Base-by-base conservation (phyloP, 306 rosid species). In the Herpetospermum pedunculosum region DNA sequence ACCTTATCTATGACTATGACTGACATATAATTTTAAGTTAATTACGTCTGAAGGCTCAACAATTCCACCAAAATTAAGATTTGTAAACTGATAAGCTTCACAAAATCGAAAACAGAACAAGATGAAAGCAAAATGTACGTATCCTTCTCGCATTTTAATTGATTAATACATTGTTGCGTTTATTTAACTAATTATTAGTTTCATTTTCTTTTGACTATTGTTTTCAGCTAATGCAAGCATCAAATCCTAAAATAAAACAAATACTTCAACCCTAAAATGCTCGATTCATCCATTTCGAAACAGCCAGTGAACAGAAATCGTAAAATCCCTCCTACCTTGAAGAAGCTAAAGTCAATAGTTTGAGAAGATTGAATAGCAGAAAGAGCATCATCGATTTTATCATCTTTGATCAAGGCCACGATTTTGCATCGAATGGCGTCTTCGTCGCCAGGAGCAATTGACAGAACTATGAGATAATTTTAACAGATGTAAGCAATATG, bases 361-460 rank as follows among this genome's bases (percentile, higher is more conserved):
- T 57, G 62, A 29, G 83, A 80, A 71, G 94, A 81, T 52, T 82
- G 81, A 89, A 94, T 87, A 12, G 88, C 62, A 2, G 88, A 85
- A 30, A 94, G 76, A 5, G 97, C 96, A 12, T 72, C 88, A 0
- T 85, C 92, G 53, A 89, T 72, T 21, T 76, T 84, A 67, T 94
- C 99, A 46, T 62, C 85, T 78, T 83, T 94, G 77, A 91, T 83
- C 67, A 94, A 72, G 1, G 96, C 96, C 52, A 91, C 89, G 55
- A 89, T 81, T 88, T 91, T 91, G 86, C 97, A 94, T 58, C 91
- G 89, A 67, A 91, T 75, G 3, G 97, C 96, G 78, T 91, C 99
- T 62, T 89, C 95, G 3, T 94, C 97, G 1, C 83, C 88, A 1
- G 97, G 87, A 5, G 90, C 80, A 53, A 88, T 62, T 3, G 89